Percentiles rank a stretch among this genome's conserved stretches.
These are phyloP conservation scores for Candida khao-thaluensis DNA, from an alignment of 805 yeast species.

Conservation along the genomic window DNA sequence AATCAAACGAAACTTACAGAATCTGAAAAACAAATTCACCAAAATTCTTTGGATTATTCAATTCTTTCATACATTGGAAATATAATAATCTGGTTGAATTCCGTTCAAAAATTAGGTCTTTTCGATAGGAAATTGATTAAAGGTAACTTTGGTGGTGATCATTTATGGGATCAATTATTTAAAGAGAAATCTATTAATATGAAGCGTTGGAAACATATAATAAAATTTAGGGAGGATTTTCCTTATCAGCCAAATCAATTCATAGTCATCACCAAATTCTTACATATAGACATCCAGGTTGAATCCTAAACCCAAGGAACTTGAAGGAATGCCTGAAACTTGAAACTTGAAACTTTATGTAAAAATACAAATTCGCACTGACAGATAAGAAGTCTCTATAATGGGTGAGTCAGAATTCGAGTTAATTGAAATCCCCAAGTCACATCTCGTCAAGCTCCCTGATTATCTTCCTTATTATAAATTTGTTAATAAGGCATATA, in stretches of 20 bases:
- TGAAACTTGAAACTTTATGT: too few species aligned
- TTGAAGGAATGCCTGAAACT: too few species aligned
- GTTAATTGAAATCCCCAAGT: slow-evolving; percentile 5
- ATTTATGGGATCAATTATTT: slow-evolving; percentile 40
- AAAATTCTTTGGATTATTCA: slow-evolving; percentile 37
- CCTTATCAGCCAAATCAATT: slow-evolving; percentile 42
- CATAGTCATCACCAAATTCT: slow-evolving; percentile 33
- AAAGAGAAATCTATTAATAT: slow-evolving; percentile 34
- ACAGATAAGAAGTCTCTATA: too few species aligned
- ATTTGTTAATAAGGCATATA: slow-evolving; percentile 51
- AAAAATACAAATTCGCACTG: too few species aligned
- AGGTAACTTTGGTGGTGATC: slow-evolving; percentile 33
- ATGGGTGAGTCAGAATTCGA: slow-evolving; percentile 4
- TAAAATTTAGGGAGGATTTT: slow-evolving; percentile 35
- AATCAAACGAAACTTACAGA: slow-evolving; percentile 34
- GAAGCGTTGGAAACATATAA: slow-evolving; percentile 43
- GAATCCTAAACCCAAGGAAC: too few species aligned
- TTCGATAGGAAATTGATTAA: slow-evolving; percentile 8
- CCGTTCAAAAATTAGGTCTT: slow-evolving; percentile 3
- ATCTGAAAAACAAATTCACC: slow-evolving; percentile 33
- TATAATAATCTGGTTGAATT: slow-evolving; percentile 32
- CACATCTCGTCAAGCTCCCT: slow-evolving; percentile 1
- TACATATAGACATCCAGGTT: slow-evolving; percentile 19
- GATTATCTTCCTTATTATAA: slow-evolving; percentile 3
- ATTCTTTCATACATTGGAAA: slow-evolving; percentile 39